These are phyloP conservation scores for Camellia lanceoleosa DNA, from an alignment of 148 eudicot genomes.

Conservation along the genomic window DNA sequence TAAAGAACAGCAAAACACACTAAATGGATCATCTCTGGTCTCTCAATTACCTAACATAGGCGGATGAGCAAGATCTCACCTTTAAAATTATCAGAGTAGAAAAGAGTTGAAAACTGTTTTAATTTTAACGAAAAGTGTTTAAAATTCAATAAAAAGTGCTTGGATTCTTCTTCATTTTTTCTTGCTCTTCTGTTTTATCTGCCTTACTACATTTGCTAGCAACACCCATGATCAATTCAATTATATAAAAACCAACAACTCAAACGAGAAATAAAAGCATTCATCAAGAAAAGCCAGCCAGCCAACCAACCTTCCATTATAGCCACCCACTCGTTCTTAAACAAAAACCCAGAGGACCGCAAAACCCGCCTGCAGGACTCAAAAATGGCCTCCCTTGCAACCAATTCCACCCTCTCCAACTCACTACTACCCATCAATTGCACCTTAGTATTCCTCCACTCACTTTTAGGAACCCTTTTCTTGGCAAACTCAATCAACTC, in stretches of 20 bases:
- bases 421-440: conserved; percentile 29
- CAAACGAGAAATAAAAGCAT: neutral
- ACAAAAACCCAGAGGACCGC: conserved; percentile 41
- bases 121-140: too few species aligned
- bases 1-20: neutral
- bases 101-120: too few species aligned
- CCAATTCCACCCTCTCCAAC: conserved; percentile 1
- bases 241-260: neutral
- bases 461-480: conserved; percentile 27
- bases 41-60: too few species aligned
- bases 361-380: conserved; percentile 36
- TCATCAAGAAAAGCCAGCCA: neutral
- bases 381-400: conserved; percentile 17
- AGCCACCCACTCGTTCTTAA: conserved; percentile 35
- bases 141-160: too few species aligned
- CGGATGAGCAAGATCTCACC: too few species aligned
- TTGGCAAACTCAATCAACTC: conserved; percentile 40
- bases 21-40: neutral
- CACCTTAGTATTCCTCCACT: conserved; percentile 39
- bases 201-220: too few species aligned
- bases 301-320: conserved; percentile 31
- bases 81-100: too few species aligned
- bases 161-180: too few species aligned
- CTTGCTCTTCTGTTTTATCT: too few species aligned
- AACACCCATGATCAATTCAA: too few species aligned